These are phyloP conservation scores for Galerina sulciceps DNA, from an alignment of 768 basidiomycete genomes.

Conservation along the genomic window DNA sequence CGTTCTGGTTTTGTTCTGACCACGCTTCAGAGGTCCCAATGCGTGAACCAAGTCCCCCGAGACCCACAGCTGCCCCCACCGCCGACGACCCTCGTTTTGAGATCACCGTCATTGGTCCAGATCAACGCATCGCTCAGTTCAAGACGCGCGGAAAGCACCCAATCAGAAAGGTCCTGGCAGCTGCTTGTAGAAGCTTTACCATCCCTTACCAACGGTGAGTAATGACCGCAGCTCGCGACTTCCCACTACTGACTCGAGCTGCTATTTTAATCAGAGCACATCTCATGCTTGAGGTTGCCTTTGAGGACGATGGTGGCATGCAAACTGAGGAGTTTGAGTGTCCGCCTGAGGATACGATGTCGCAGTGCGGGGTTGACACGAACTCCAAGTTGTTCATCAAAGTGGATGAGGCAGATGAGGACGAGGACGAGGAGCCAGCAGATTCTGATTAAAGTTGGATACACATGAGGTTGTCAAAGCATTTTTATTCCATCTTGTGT, in stretches of 20 bases:
- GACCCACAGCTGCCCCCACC: neutral
- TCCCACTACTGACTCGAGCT: neutral
- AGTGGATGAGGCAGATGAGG: slow-evolving; percentile 1
- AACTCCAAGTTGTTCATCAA: slow-evolving; percentile 18
- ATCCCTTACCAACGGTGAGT: slow-evolving; percentile 34
- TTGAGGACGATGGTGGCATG: slow-evolving; percentile 10
- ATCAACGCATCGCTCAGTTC: slow-evolving; percentile 32
- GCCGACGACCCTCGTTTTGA: slow-evolving; percentile 29
- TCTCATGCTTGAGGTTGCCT: slow-evolving; percentile 14
- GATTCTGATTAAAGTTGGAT: neutral
- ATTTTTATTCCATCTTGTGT: too few relatives aligned
- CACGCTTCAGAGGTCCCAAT: neutral
- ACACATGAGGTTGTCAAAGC: neutral
- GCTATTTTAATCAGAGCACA: slow-evolving; percentile 15
- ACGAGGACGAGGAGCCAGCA: slow-evolving; percentile 3
- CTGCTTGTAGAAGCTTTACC: slow-evolving; percentile 43
- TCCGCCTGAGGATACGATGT: slow-evolving; percentile 27
- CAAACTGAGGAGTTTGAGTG: slow-evolving; percentile 21
- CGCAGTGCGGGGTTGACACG: slow-evolving; percentile 19
- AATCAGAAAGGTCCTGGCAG: slow-evolving; percentile 43
- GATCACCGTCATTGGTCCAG: slow-evolving; percentile 29
- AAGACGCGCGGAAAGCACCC: slow-evolving; percentile 46
- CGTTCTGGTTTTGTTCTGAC: neutral
- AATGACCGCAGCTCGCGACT: neutral
- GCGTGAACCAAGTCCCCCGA: slow-evolving; percentile 1